Base-by-base conservation (phyloP, 108 stramenopile species). In the Parmales sp. region DNA sequence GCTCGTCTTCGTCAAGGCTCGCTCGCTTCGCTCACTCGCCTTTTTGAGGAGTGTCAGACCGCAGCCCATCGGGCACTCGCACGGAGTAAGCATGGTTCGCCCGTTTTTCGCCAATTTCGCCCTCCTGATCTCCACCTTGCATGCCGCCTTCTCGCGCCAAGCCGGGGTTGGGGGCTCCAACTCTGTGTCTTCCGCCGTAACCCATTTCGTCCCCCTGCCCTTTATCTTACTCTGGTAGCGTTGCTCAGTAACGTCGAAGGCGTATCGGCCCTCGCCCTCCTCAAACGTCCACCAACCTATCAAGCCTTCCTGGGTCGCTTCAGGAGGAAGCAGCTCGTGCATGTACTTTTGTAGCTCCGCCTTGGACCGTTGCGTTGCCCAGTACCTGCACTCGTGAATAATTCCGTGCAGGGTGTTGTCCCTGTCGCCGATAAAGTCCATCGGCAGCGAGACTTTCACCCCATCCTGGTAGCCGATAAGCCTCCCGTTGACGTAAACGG, bases 211-310 rank as follows among this genome's bases (percentile, higher is more conserved):
- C 9, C 67, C 72, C 37, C 51, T 5, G 0, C 74, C 74, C 18
- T 38, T 37, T 26, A 60, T 72, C 8, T 38, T 68, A n/a, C 49
- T 51, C 38, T 72, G 66, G 37, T 60, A 68, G 67, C 71, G 51
- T 51, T 74, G 74, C 20, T 68, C 72, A 16, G 71, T 74, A 11
- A 72, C 74, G 38, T 74, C 74, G 34, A 63, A 54, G 5, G 54
- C 38, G 66, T 72, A 60, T 39, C 66, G 38, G 5, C 74, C 72
- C 39, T 20, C 64, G 4, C 75, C 75, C 45, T 76, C 75, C 64
- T 76, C 75, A 9, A 76, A 71, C n/a, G 75, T 76, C 75, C 75
- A 76, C 38, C 72, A 76, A 16, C 73, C 75, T 8, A 76, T 22
- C 31, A 76, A 69, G 26, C 73, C 73, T 19, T 73, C 69, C 5